Base-by-base conservation (phyloP, 2,329 filamentous ascomycete genomes). In the Mariannaea sp. region DNA sequence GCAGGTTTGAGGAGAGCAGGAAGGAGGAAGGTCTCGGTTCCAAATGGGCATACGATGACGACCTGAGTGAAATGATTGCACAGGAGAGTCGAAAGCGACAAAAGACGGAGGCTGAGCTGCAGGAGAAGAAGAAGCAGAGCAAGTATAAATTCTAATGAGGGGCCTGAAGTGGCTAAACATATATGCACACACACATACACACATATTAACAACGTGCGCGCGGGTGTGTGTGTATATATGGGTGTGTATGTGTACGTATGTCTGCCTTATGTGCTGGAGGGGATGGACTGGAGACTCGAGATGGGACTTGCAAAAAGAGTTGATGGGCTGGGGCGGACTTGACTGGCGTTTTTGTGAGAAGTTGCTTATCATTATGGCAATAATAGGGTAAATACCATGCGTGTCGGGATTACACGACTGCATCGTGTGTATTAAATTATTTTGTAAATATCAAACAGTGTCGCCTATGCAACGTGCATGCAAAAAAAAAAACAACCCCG, bases 41-140 rank as follows among this genome's bases (percentile, higher is more conserved):
- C 17, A 82, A 85, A 65, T 91, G 87, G 83, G 83, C 85, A 53
- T 79, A 81, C 73, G 90, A 96, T 70, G 93, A 97, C 64, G 93
- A 97, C 69, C 74, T 99, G 51, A 93, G 87, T 65, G 90, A 96
- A 67, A 95, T 99, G 90, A 97, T 99, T 76, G 91, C 91, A 10
- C 87, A 90, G 66, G 94, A 97, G 76, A 91, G 87, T 68, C 83
- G 91, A 60, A 97, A 97, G 81, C 83, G 92, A 70, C 82, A 92
- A 70, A 95, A 92, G 81, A 84, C 89, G 60, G 92, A 96, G 64
- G 86, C 90, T 71, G 91, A 96, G 73, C 85, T 86, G 70, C 80
- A 81, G 65, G 81, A 84, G 59, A 87, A 87, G 77, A 82, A 76
- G 72, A 84, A 79, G 70, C 79, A 80, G 62, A 69, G 71, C 59